These are phyloP conservation scores for Rhytidhysteron rufulum DNA, from an alignment of 2,329 filamentous ascomycete species.

Conservation along the genomic window DNA sequence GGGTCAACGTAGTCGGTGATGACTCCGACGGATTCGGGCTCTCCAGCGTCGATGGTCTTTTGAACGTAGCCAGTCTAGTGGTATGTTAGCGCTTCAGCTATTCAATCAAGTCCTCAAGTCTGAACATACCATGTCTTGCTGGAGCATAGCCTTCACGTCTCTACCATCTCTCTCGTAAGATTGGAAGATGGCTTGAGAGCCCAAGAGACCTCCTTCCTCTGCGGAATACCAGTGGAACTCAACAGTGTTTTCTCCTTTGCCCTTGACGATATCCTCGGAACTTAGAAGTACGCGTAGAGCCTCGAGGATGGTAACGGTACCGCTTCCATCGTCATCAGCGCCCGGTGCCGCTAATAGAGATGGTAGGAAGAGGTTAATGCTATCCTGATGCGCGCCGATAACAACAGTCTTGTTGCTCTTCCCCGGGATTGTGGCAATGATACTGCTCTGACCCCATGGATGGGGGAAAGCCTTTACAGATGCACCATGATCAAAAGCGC, in stretches of 20 bases:
- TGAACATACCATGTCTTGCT: constrained; percentile 75
- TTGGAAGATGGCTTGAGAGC: constrained; percentile 85
- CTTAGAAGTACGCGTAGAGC: constrained; percentile 76
- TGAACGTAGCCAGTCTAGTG: constrained; percentile 65
- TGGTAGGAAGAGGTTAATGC: constrained; percentile 88
- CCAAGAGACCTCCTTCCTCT: constrained; percentile 82
- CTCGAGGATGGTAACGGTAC: constrained; percentile 92
- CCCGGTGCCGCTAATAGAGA: constrained; percentile 80
- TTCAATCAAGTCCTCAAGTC: too few species aligned
- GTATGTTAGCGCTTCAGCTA: too few species aligned
- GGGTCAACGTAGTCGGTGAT: constrained; percentile 89
- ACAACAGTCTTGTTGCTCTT: constrained; percentile 79
- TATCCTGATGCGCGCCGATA: constrained; percentile 90
- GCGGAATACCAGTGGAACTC: constrained; percentile 98
- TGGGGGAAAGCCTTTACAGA: constrained; percentile 73
- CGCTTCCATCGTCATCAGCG: constrained; percentile 92
- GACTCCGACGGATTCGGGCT: constrained; percentile 82
- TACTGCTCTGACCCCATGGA: constrained; percentile 82
- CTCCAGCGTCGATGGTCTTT: constrained; percentile 75
- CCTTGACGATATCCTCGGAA: constrained; percentile 65
- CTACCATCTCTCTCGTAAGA: constrained; percentile 69
- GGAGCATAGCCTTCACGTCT: constrained; percentile 91
- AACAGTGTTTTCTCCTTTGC: constrained; percentile 76
- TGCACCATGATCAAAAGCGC: constrained; percentile 63
- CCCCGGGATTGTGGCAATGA: constrained; percentile 89